Base-by-base conservation (phyloP, 257 asterid genomes). In the Solanum rostratum region DNA sequence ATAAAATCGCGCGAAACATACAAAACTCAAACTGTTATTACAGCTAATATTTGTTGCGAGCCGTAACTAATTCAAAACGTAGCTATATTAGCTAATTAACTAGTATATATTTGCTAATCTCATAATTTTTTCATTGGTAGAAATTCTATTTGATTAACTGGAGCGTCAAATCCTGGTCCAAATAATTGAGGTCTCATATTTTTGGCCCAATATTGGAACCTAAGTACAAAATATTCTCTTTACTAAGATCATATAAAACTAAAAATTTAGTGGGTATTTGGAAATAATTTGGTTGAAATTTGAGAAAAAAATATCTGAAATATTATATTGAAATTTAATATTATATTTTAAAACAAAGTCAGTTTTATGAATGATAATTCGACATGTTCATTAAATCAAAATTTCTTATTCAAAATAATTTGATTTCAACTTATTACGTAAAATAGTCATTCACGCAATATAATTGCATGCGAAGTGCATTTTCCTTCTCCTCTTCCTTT, bases 21-120 rank as follows among this genome's bases (percentile, higher is more conserved):
- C 0, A 33, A 33, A 4, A 33, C 6, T 33, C 39, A 33, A 33
- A 33, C 0, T 33, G 39, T 33, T 3, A 33, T 33, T 33, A 33
- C 6, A 0, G 6, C 6, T 33, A 33, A 33, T 33, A 1, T 33
- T 33, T 33, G 0, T 33, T 0, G 39, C 6, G 4, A 33, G 4
- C 1, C 6, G 4, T 33, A 33, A 33, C 0, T 33, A 33, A 33
- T 33, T 33, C 1, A 33, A 33, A 33, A 0, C 4, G 4, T 33
- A 33, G 4, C 4, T 33, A 33, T 33, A 33, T 0, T 33, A 33
- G 1, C 0, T 33, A 33, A 33, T 33, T 33, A 33, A 33, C 1
- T 33, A 33, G 1, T 33, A 33, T 33, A 33, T 33, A 33, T 33
- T 33, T 33, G 4, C 6, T 33, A 3, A 4, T 33, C 39, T 0